A percentile compares a stretch with the other conserved stretches of the same genome.
phyloP scores from a whole-genome alignment of 2,329 filamentous ascomycete genomes.

The Hawksworthiomyces lignivorus region DNA sequence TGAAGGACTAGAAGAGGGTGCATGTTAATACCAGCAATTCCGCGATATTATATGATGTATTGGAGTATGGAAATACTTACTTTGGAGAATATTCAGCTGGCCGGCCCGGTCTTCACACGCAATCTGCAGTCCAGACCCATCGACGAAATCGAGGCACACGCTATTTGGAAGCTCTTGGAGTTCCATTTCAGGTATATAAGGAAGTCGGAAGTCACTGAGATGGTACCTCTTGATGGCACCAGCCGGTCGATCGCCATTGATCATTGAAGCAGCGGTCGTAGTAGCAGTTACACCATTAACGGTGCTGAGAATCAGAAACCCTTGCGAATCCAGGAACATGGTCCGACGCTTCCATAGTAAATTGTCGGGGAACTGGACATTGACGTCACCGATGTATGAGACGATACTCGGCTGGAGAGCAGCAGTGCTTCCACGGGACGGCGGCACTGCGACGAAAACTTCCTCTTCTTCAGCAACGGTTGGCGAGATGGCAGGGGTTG shows the following conservation, averaged over 20 bases:
- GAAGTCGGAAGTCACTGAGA: slow-evolving; percentile 71
- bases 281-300: slow-evolving; percentile 45
- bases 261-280: slow-evolving; percentile 21
- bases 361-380: slow-evolving; percentile 94
- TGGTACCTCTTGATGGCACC: slow-evolving; percentile 67
- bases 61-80: too few species aligned
- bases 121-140: slow-evolving; percentile 54
- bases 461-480: slow-evolving; percentile 43
- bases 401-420: slow-evolving; percentile 37
- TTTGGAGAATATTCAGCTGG: slow-evolving; percentile 45
- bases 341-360: slow-evolving; percentile 92
- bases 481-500: slow-evolving; percentile 39
- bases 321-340: slow-evolving; percentile 75
- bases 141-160: slow-evolving; percentile 53
- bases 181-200: slow-evolving; percentile 81
- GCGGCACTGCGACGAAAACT: slow-evolving; percentile 15
- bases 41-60: too few species aligned
- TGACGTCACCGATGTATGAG: slow-evolving; percentile 77
- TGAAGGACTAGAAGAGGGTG: slow-evolving; percentile 27
- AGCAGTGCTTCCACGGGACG: slow-evolving; percentile 9
- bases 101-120: slow-evolving; percentile 56
- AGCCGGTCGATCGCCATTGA: slow-evolving; percentile 41
- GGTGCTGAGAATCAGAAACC: slow-evolving; percentile 72
- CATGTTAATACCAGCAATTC: too few species aligned
- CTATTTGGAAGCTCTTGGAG: slow-evolving; percentile 90